Base-by-base conservation (phyloP, 1,284 basidiomycete genomes). In the Pseudozyma tsukubaensis region DNA sequence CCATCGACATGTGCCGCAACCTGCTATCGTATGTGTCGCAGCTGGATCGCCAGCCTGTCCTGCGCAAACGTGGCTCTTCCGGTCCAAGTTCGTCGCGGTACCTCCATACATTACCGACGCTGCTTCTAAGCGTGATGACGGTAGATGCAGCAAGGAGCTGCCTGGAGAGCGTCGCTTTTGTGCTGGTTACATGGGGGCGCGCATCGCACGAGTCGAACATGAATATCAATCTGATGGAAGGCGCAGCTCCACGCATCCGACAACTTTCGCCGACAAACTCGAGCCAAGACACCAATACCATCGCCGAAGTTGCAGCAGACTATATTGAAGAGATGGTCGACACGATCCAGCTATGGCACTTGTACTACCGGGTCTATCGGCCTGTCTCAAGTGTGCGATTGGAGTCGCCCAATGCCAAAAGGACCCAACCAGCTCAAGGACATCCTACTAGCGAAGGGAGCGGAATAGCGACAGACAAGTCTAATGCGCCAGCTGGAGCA, bases 351-450 rank as follows among this genome's bases (percentile, higher is more conserved):
- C 51, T 59, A 11, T 69, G 66, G 66, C 44, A 56, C 18, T 36
- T 69, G 1, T 69, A 59, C 36, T 63, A 69, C 32, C 55, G 59
- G 1, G 66, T 69, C n/a, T 69, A 69, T 51, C 56, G 66, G 19
- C 66, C 54, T 3, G 40, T 55, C 2, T 50, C 55, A 21, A 7
- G 19, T 9, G 16, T 42, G 11, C 50, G 24, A 5, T 16, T n/a
- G 44, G 43, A 45, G 7, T 34, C 44, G 44, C 34, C 53, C 16
- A 21, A 24, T 12, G 16, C 4, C 9, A 11, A 32, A 29, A 10
- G 16, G 4, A 12, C 12, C 42, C 0, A 36, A 1, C 7, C 13
- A 9, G 12, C 50, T 43, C 1, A 52, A 12, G 1, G 36, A 29
- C 12, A 43, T 1, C 12, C 3, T 16, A 43, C 7, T 18, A 1